phyloP scores from a whole-genome alignment of 2,329 filamentous ascomycete species.

The Colletotrichum shisoi region DNA sequence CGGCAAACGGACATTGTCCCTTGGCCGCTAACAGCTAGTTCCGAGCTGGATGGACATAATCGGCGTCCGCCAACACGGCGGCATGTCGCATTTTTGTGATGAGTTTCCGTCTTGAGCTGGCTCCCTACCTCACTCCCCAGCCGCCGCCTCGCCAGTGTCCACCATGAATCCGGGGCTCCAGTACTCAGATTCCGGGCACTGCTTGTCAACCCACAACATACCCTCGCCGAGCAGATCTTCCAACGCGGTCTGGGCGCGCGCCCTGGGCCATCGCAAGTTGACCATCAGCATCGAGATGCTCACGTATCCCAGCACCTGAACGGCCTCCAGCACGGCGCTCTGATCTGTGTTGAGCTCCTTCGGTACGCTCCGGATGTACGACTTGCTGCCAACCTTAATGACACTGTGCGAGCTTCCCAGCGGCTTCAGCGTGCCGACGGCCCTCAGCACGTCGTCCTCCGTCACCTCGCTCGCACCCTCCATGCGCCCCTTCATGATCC shows the following conservation, averaged over 20 bases:
- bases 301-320: conserved; percentile 88
- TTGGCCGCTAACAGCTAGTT: not conserved
- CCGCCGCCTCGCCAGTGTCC: conserved; percentile 47
- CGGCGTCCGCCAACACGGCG: not conserved
- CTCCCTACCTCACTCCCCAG: conserved; percentile 31
- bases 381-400: conserved; percentile 80
- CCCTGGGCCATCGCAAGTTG: conserved; percentile 85
- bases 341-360: conserved; percentile 96
- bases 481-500: conserved; percentile 74
- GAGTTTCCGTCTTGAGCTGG: conserved; percentile 40
- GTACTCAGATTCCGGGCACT: conserved; percentile 87
- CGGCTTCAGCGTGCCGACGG: conserved; percentile 85
- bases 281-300: conserved; percentile 86
- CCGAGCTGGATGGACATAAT: not conserved
- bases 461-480: conserved; percentile 82
- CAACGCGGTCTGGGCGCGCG: conserved; percentile 85
- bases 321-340: conserved; percentile 87
- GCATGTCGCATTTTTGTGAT: conserved; percentile 31
- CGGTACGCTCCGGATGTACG: conserved; percentile 90
- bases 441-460: conserved; percentile 91
- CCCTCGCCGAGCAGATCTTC: conserved; percentile 89
- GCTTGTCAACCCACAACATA: conserved; percentile 92
- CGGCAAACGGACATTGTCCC: not conserved
- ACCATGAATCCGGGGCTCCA: conserved; percentile 85
- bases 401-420: conserved; percentile 89